Evolutionary conservation across 306 rosid species (phyloP).

Genomic region (Canavalia gladiata): DNA sequence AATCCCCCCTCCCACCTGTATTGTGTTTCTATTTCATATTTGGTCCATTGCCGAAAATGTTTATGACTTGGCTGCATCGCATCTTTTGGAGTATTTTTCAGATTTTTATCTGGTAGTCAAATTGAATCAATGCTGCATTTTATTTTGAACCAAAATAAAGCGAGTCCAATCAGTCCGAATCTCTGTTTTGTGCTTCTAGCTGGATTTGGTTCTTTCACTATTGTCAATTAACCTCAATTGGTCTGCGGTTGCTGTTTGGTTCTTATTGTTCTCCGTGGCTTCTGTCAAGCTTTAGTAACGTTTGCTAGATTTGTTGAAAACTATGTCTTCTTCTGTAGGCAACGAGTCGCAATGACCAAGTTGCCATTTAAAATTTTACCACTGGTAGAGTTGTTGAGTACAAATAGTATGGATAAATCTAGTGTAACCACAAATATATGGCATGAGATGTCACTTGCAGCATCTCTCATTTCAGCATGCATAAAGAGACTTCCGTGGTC

Average conservation of each 20-base stretch:
- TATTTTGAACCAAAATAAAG: constrained; percentile 1
- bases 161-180: background rate
- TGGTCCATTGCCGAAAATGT: background rate
- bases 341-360: background rate
- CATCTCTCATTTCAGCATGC: background rate
- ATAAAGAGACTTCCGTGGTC: background rate
- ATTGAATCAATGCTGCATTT: background rate
- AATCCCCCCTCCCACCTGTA: constrained; percentile 15
- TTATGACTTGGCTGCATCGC: background rate
- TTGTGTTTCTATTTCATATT: background rate
- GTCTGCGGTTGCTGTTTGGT: background rate
- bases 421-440: no score
- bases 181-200: background rate
- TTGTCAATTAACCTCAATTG: background rate
- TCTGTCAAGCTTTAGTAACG: background rate
- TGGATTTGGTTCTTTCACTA: background rate
- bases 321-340: background rate
- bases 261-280: background rate
- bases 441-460: no score
- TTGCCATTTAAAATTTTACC: background rate
- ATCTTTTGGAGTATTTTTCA: background rate
- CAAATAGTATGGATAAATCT: no score
- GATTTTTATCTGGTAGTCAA: background rate
- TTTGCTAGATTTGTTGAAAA: background rate
- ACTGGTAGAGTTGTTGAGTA: no score